phyloP scores from a whole-genome alignment of 108 stramenopile species.

The Bacterosira constricta region DNA sequence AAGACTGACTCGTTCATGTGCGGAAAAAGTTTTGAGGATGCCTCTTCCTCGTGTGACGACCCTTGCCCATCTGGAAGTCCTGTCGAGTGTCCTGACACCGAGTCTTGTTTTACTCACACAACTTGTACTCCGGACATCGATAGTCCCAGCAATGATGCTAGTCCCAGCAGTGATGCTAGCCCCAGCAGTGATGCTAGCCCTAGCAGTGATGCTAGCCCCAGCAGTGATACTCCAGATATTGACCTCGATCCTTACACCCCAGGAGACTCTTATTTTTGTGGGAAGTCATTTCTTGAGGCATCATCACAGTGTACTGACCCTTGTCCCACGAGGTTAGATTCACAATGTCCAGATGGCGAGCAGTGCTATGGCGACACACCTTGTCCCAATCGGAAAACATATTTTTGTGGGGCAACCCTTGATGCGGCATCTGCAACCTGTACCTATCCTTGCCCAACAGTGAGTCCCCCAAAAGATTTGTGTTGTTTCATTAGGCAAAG shows the following conservation, averaged over 20 bases:
- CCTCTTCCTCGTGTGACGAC: constrained; percentile 55
- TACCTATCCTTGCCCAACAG: constrained; percentile 43
- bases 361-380: constrained; percentile 50
- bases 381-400: constrained; percentile 45
- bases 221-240: neutral
- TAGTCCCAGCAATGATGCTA: neutral
- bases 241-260: constrained; percentile 39
- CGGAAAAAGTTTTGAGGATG: constrained; percentile 81
- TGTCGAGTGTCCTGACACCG: constrained; percentile 67
- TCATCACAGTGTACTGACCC: constrained; percentile 42
- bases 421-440: constrained; percentile 45
- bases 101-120: constrained; percentile 83
- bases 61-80: constrained; percentile 77
- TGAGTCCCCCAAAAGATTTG: too few species aligned
- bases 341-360: constrained; percentile 41
- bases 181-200: neutral
- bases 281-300: constrained; percentile 46
- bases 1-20: constrained; percentile 61
- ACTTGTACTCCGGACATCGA: constrained; percentile 53
- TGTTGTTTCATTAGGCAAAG: too few species aligned
- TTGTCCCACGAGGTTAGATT: constrained; percentile 42
- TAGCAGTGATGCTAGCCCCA: constrained; percentile 5
- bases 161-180: neutral
- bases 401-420: constrained; percentile 49
- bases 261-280: constrained; percentile 51